Evolutionary conservation across 1,284 basidiomycete species (phyloP).

Genomic region (Rhodotorula sp.): DNA sequence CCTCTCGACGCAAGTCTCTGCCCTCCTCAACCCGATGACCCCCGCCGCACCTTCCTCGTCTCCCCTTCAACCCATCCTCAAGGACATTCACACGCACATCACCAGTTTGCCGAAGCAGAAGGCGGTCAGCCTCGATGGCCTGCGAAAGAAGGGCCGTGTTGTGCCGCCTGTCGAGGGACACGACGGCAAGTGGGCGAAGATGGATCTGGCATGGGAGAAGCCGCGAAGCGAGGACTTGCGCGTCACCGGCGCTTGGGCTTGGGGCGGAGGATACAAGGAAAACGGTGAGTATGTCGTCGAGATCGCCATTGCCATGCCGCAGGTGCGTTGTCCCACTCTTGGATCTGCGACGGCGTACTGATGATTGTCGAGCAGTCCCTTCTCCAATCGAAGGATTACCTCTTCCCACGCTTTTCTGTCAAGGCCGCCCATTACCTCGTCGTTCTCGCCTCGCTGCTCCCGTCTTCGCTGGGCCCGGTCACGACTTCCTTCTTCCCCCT

Average conservation of each 20-base stretch:
- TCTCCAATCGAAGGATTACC: conserved; percentile 93
- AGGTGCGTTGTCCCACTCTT: conserved; percentile 55
- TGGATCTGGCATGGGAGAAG: conserved; percentile 71
- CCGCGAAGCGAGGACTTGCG: conserved; percentile 48
- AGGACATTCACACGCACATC: conserved; percentile 57
- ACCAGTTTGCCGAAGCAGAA: conserved; percentile 65
- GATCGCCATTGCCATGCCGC: conserved; percentile 80
- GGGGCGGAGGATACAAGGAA: conserved; percentile 54
- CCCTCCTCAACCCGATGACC: conserved; percentile 54
- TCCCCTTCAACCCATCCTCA: conserved; percentile 63
- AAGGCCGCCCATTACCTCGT: conserved; percentile 90
- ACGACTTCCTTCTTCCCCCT: conserved; percentile 39
- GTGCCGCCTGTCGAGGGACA: conserved; percentile 63
- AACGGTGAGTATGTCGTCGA: conserved; percentile 69
- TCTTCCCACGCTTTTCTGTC: conserved; percentile 86
- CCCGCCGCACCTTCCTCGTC: conserved; percentile 61
- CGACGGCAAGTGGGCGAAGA: conserved; percentile 55
- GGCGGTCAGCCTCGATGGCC: conserved; percentile 56
- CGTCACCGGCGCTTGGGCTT: conserved; percentile 54
- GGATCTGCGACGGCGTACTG: background rate
- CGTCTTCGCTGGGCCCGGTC: conserved; percentile 25
- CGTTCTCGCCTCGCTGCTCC: conserved; percentile 66
- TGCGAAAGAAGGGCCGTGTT: conserved; percentile 62
- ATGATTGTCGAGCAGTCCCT: conserved; percentile 55
- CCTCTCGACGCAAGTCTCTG: conserved; percentile 39